Percentiles rank a stretch among this genome's conserved stretches.
phyloP scores from a whole-genome alignment of 768 basidiomycete genomes.

The Termitomyces sp. region DNA sequence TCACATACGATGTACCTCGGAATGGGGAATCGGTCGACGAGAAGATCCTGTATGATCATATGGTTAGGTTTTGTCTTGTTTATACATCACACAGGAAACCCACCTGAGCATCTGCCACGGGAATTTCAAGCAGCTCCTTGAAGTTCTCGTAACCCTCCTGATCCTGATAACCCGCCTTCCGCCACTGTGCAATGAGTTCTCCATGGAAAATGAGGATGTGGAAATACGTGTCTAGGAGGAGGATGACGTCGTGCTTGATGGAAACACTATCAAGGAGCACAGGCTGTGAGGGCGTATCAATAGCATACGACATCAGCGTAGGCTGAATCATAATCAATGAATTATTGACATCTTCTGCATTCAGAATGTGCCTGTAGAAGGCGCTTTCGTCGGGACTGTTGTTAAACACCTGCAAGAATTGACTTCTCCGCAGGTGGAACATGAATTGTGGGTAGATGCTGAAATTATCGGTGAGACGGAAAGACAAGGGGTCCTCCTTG shows the following conservation, averaged over 20 bases:
- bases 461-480: slow-evolving; percentile 92
- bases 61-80: background rate
- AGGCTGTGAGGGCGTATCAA: slow-evolving; percentile 88
- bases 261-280: slow-evolving; percentile 96
- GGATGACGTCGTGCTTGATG: slow-evolving; percentile 94
- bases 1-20: slow-evolving; percentile 98
- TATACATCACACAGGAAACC: slow-evolving; percentile 8
- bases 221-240: slow-evolving; percentile 99
- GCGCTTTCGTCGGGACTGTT: slow-evolving; percentile 99
- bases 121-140: slow-evolving; percentile 85
- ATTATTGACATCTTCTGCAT: slow-evolving; percentile 98
- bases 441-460: slow-evolving; percentile 99
- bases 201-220: slow-evolving; percentile 99
- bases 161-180: slow-evolving; percentile 97
- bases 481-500: slow-evolving; percentile 94
- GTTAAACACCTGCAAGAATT: slow-evolving; percentile 99
- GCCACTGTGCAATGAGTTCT: slow-evolving; percentile 94
- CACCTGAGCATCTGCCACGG: slow-evolving; percentile 86
- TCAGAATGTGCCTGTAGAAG: slow-evolving; percentile 96
- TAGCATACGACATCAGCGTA: slow-evolving; percentile 96
- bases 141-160: slow-evolving; percentile 99
- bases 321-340: slow-evolving; percentile 99
- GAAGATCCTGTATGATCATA: slow-evolving; percentile 60
- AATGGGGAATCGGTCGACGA: slow-evolving; percentile 94
- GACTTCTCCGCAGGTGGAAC: slow-evolving; percentile 97